Evolutionary conservation across 441 rosid species (phyloP).

Genomic region (Theobroma grandiflorum): DNA sequence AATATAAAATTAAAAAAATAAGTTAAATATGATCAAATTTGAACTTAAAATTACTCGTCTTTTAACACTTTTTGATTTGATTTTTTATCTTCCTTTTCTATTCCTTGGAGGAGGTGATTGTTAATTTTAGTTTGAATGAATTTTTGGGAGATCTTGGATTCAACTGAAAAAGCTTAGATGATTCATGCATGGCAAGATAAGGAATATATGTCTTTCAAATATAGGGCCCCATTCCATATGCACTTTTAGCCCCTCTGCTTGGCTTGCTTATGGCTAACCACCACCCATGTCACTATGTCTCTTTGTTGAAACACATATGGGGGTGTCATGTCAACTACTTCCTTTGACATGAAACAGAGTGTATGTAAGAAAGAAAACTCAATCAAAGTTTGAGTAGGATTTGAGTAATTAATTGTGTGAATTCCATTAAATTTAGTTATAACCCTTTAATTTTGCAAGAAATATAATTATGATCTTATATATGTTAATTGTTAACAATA

Average conservation of each 20-base stretch:
- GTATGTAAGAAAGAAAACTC: not conserved
- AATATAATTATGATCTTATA: not conserved
- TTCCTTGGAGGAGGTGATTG: not conserved
- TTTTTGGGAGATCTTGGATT: not conserved
- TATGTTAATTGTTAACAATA: too few relatives aligned
- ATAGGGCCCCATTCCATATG: constrained; percentile 21
- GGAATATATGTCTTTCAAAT: constrained; percentile 13
- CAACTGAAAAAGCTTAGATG: not conserved
- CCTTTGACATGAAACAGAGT: not conserved
- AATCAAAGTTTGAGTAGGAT: not conserved
- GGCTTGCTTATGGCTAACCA: constrained; percentile 11
- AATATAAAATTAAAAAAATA: not conserved
- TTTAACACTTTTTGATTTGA: not conserved
- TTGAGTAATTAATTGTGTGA: too few relatives aligned
- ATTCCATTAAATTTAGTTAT: not conserved
- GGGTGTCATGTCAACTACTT: constrained; percentile 10
- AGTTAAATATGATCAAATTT: not conserved
- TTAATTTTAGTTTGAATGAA: not conserved
- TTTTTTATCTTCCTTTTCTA: too few relatives aligned
- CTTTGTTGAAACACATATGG: constrained; percentile 31
- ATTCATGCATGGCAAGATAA: not conserved
- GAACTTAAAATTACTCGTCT: not conserved
- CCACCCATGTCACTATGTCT: constrained; percentile 11
- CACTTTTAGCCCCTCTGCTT: not conserved
- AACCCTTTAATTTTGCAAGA: not conserved